Percentiles rank a stretch among this genome's conserved stretches.
Conservation (phyloP, 1,139 yeast genomes). For the Pichia sp. region DNA sequence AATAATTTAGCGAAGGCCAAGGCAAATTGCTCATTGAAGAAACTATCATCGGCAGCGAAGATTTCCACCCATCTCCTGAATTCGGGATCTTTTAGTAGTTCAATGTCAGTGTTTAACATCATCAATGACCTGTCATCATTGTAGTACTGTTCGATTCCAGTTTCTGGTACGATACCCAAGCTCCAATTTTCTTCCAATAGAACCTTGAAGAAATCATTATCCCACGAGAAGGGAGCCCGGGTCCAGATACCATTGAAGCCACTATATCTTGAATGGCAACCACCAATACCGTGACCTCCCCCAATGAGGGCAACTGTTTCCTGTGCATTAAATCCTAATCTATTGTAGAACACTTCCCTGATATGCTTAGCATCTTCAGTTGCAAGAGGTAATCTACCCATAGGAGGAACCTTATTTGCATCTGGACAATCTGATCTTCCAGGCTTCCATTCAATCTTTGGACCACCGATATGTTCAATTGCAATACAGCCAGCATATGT, state of each 20-base stretch:
- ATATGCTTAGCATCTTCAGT: conserved; percentile 47
- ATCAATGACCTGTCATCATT: conserved; percentile 40
- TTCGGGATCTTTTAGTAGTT: conserved; percentile 57
- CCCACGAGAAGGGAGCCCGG: conserved; percentile 29
- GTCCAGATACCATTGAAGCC: conserved; percentile 44
- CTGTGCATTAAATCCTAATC: conserved; percentile 58
- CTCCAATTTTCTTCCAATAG: conserved; percentile 32
- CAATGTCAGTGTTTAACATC: conserved; percentile 89
- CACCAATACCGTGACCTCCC: conserved; percentile 55
- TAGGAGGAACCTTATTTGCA: conserved; percentile 47
- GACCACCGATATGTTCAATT: conserved; percentile 56
- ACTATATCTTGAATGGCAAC: conserved; percentile 49
- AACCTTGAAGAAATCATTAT: conserved; percentile 33
- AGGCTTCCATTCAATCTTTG: conserved; percentile 48
- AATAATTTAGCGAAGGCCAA: conserved; percentile 61
- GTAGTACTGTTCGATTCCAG: conserved; percentile 35
- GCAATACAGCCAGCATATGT: conserved; percentile 60
- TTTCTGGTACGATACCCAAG: conserved; percentile 32
- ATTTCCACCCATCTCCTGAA: conserved; percentile 60
- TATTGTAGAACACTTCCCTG: conserved; percentile 40
- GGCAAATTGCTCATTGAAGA: conserved; percentile 68
- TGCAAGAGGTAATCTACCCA: conserved; percentile 57
- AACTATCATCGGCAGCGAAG: conserved; percentile 65
- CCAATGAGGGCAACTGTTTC: conserved; percentile 61
- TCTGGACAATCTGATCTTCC: conserved; percentile 56